Percentiles rank a stretch among this genome's conserved stretches.
These are phyloP conservation scores for Escallonia herrerae DNA, from an alignment of 129 eudicot species.

Conservation along the genomic window DNA sequence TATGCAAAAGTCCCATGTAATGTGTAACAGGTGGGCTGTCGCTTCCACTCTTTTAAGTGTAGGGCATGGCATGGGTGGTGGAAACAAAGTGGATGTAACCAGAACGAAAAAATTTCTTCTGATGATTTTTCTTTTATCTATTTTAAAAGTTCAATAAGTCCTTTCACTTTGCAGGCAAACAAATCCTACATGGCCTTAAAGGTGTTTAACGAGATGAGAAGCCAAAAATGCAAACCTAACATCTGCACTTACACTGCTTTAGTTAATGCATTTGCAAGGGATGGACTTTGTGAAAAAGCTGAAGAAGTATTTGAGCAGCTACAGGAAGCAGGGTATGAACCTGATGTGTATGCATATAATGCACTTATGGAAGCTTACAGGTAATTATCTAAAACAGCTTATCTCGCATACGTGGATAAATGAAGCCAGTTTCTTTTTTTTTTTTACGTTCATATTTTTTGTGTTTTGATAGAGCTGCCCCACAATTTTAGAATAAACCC, in stretches of 20 bases:
- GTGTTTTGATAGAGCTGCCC: neutral
- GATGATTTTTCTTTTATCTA: neutral
- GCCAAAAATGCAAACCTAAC: conserved; percentile 66
- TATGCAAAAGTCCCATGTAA: too few species aligned
- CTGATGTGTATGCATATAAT: conserved; percentile 89
- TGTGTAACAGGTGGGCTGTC: too few species aligned
- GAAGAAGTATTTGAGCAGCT: conserved; percentile 83
- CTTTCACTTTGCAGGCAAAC: conserved; percentile 41
- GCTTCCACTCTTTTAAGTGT: too few species aligned
- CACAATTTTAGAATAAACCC: too few species aligned
- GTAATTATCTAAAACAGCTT: conserved; percentile 21
- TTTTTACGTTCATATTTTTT: neutral
- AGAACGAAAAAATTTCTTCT: neutral
- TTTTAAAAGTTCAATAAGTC: neutral
- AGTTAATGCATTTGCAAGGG: conserved; percentile 87
- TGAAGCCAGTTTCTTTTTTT: neutral
- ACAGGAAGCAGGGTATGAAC: conserved; percentile 83
- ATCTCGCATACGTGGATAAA: neutral
- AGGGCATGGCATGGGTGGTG: too few species aligned
- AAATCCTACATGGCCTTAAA: conserved; percentile 85
- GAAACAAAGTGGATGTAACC: too few species aligned
- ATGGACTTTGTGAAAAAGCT: conserved; percentile 92
- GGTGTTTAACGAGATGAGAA: conserved; percentile 72
- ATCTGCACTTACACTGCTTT: conserved; percentile 89
- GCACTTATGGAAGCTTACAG: conserved; percentile 98